Evolutionary conservation across 2,329 filamentous ascomycete genomes (phyloP), one percentile per base, ranked within the genome.

Genomic region (Fusarium poae): DNA sequence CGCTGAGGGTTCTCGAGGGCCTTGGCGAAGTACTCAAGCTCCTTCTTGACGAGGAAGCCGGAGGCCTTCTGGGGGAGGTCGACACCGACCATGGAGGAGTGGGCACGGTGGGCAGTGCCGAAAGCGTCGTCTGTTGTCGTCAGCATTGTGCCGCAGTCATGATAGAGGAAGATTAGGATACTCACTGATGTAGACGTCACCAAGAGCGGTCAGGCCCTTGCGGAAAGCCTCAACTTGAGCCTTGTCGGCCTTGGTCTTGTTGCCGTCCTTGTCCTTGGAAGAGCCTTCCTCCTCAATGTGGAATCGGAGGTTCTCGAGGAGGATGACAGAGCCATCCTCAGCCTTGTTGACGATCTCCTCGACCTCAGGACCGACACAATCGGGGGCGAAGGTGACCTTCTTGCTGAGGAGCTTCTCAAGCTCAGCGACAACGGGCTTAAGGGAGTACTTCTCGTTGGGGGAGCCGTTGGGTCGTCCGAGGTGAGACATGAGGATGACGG

Each of bases 11-110:
- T 89, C 86, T 99, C 96, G 66, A 99, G 92, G 39, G 94, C 96
- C 86, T 97, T 89, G 71, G 96, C 96, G 79, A 99, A 99, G 90
- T 99, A 99, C 80, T 99, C 96, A 69, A 99, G 92, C 84, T 99
- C 96, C 88, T 98, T 99, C 92, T 99, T 99, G 87, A 99, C 94
- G 77, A 99, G 90, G 90, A 97, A 99, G 68, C 96, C 96, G 59
- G 95, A 93, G 12, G 96, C 96, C 87, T 97, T 97, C 82, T 98
- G 93, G 74, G 95, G 94, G 49, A 99, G 91, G 73, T 97, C 90
- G 70, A 97, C 88, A 77, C 96, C 96, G 76, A 99, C 96, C 96
- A 99, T 99, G 81, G 95, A 98, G 82, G 94, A 97, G 89, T 99
- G 96, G 49, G 93, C 96, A 81, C 96, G 93, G 87, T 99, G 96